Evolutionary conservation across 2,329 filamentous ascomycete genomes (phyloP), one percentile per base, ranked within the genome.

Genomic region (Colletotrichum sansevieriae): DNA sequence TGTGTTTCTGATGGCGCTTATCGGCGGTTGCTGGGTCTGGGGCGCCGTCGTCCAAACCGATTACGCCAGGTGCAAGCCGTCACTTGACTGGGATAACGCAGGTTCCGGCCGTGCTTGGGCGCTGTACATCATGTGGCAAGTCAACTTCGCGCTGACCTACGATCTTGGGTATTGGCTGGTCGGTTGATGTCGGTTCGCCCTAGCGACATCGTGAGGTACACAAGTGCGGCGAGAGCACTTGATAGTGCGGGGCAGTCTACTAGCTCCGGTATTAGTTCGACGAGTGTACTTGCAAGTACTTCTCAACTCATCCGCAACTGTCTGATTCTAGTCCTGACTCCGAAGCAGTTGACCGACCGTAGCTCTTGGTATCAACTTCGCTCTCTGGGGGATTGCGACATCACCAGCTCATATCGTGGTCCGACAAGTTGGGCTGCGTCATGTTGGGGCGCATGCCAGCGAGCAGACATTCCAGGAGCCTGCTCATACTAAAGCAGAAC

Each of bases 81-180:
- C 74, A 1, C 63, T 79, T 1, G 76, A 78, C 54, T 76, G 74
- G 75, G 68, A 54, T 11, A 74, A 73, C 37, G 55, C 70, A 2
- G 72, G 71, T 1, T 77, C 75, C 55, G 75, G 73, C 15, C 67
- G 69, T 18, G 72, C 74, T 0, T 77, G 75, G 74, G 78, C 73
- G 5, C 63, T 78, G 9, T 78, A 78, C 60, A 75, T 80, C 15
- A 70, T 79, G 41, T 76, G 72, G 74, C 77, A 77, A 63, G 73
- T 77, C 18, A 76, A 76, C 54, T 78, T 71, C 59, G 72, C 73
- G 0, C 65, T 78, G 57, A 73, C 75, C 8, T 77, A 78, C 63
- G 79, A 78, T 62, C 78, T 76, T 39, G 75, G 76, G 2, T 80
- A 78, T 55, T 80, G 77, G 75, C 66, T 80, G 1, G 72, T 78